Evolutionary conservation across 2,329 filamentous ascomycete genomes (phyloP).

Genomic region (Hypoxylon sp.): DNA sequence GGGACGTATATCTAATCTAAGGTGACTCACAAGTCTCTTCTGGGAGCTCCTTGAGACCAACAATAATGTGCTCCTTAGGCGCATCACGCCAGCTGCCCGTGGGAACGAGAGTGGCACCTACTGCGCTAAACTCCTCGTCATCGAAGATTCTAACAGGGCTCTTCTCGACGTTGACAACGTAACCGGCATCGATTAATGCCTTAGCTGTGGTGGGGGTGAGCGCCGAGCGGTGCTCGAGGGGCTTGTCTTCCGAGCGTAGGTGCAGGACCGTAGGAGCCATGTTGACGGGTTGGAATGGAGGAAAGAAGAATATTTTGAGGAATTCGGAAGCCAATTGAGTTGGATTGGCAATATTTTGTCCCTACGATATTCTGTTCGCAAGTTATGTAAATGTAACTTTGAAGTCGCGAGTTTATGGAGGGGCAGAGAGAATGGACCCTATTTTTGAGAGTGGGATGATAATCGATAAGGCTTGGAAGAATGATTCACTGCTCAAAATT

Average conservation of each 20-base stretch:
- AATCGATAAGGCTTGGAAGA: slow-evolving; percentile 33
- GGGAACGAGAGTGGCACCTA: slow-evolving; percentile 75
- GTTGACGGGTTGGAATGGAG: slow-evolving; percentile 1
- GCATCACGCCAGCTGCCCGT: slow-evolving; percentile 78
- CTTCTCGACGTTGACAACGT: slow-evolving; percentile 77
- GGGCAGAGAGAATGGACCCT: slow-evolving; percentile 20
- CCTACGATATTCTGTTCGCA: neutral
- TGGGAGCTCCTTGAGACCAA: slow-evolving; percentile 84
- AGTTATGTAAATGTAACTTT: slow-evolving; percentile 13
- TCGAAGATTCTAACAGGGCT: slow-evolving; percentile 77
- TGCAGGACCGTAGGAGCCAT: slow-evolving; percentile 62
- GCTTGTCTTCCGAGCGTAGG: slow-evolving; percentile 72
- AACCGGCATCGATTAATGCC: slow-evolving; percentile 77
- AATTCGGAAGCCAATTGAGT: slow-evolving; percentile 16
- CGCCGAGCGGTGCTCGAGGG: slow-evolving; percentile 67
- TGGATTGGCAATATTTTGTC: slow-evolving; percentile 1
- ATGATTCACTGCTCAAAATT: slow-evolving; percentile 41
- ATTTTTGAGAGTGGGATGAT: slow-evolving; percentile 16
- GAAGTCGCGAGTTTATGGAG: slow-evolving; percentile 24
- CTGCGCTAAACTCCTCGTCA: slow-evolving; percentile 72
- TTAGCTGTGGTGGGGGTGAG: slow-evolving; percentile 63
- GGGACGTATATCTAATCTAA: neutral
- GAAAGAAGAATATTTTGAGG: neutral
- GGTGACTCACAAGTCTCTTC: slow-evolving; percentile 72
- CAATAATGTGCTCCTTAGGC: slow-evolving; percentile 76